Conservation (phyloP, 345 rosid species). For the Alliaria petiolata region DNA sequence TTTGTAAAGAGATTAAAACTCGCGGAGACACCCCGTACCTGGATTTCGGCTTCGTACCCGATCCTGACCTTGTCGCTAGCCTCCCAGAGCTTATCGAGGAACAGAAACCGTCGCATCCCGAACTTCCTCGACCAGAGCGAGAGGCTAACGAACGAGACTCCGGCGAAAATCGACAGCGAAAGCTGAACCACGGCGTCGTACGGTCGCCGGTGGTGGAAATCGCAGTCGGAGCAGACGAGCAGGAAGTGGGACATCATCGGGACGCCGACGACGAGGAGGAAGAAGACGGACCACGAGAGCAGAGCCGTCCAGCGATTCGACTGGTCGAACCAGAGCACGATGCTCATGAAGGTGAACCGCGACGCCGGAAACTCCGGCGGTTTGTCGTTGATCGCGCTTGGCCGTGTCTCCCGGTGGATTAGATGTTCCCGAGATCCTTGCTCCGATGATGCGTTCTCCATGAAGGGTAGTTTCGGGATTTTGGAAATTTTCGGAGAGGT, state of each 20-base stretch:
- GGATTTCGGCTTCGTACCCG: slow-evolving; percentile 61
- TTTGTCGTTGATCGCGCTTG: slow-evolving; percentile 18
- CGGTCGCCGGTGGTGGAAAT: slow-evolving; percentile 60
- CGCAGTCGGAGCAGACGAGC: slow-evolving; percentile 63
- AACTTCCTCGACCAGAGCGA: slow-evolving; percentile 67
- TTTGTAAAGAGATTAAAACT: not conserved
- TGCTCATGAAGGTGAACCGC: slow-evolving; percentile 16
- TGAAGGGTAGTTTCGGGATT: slow-evolving; percentile 2
- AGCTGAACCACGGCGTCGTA: slow-evolving; percentile 69
- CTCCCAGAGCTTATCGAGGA: slow-evolving; percentile 62
- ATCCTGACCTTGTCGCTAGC: slow-evolving; percentile 48
- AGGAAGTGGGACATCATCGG: slow-evolving; percentile 75
- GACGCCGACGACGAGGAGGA: slow-evolving; percentile 50
- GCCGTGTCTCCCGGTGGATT: not conserved
- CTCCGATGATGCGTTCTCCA: slow-evolving; percentile 26
- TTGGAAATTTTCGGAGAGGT: no score
- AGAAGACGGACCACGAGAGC: slow-evolving; percentile 71
- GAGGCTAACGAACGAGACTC: slow-evolving; percentile 59
- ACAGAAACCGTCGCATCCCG: slow-evolving; percentile 64
- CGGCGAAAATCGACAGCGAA: slow-evolving; percentile 68
- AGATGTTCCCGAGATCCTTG: slow-evolving; percentile 31
- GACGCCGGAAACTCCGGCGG: slow-evolving; percentile 15
- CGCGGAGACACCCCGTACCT: slow-evolving; percentile 33
- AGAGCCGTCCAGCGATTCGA: slow-evolving; percentile 46
- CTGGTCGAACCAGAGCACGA: slow-evolving; percentile 52